Evolutionary conservation across 345 rosid species (phyloP).

Genomic region (Linum tenue): DNA sequence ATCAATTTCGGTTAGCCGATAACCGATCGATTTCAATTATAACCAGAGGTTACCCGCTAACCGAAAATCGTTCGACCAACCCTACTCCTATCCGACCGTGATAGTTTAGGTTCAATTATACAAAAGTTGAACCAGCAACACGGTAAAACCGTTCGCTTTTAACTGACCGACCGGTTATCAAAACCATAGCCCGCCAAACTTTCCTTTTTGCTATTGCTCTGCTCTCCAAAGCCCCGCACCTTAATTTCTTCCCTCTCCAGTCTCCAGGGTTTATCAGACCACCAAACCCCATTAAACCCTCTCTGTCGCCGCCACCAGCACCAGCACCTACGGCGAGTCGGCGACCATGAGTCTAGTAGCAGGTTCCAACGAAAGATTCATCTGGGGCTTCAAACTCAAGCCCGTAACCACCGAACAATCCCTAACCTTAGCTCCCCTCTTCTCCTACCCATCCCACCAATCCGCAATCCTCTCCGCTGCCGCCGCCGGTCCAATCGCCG

Average conservation of each 20-base stretch:
- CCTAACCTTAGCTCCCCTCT: conserved; percentile 40
- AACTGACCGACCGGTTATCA: too few species aligned
- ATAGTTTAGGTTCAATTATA: too few species aligned
- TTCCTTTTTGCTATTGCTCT: too few species aligned
- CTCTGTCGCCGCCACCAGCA: background rate
- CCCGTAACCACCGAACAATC: conserved; percentile 26
- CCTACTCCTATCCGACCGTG: too few species aligned
- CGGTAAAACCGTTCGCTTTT: too few species aligned
- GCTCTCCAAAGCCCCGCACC: background rate
- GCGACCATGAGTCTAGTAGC: conserved; percentile 58
- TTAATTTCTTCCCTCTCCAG: background rate
- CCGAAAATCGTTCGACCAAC: too few species aligned
- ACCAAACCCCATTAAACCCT: background rate
- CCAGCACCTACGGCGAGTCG: background rate
- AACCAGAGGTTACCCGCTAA: too few species aligned
- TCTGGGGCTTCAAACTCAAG: conserved; percentile 82
- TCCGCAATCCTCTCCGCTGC: conserved; percentile 74
- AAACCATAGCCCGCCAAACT: too few species aligned
- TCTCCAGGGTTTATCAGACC: background rate
- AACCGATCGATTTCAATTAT: too few species aligned
- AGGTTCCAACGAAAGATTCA: conserved; percentile 83
- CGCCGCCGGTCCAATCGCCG: conserved; percentile 69
- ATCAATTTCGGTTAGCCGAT: too few species aligned
- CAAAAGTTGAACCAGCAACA: too few species aligned
- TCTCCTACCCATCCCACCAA: conserved; percentile 86